These are phyloP conservation scores for Cryptococcus depauperatus DNA, from an alignment of 1,284 basidiomycete genomes.

Conservation along the genomic window DNA sequence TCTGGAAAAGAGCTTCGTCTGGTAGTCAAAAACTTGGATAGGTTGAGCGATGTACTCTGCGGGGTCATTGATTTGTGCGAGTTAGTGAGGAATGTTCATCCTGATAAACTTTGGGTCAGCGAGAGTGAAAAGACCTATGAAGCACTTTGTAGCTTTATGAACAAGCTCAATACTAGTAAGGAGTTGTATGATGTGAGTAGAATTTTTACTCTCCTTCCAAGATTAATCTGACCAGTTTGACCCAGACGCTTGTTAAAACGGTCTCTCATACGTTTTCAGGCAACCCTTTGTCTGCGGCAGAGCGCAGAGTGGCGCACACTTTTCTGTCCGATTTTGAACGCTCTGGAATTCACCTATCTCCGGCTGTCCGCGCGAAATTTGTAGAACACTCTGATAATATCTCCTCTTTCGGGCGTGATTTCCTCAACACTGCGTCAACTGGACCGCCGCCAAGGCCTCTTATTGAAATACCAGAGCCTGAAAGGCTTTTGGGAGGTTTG, in stretches of 20 bases:
- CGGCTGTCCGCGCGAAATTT: constrained; percentile 65
- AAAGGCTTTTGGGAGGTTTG: constrained; percentile 29
- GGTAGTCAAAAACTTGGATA: constrained; percentile 86
- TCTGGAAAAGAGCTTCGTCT: constrained; percentile 69
- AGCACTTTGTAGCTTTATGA: constrained; percentile 91
- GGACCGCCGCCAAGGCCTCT: constrained; percentile 16
- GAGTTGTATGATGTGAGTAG: constrained; percentile 70
- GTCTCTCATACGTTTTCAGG: constrained; percentile 26
- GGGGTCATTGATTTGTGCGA: constrained; percentile 95
- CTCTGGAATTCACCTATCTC: constrained; percentile 84
- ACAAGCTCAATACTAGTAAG: constrained; percentile 89
- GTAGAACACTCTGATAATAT: constrained; percentile 88
- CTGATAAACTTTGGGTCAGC: constrained; percentile 70
- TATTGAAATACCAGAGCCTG: constrained; percentile 32
- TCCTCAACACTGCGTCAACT: constrained; percentile 57
- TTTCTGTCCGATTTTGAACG: constrained; percentile 97
- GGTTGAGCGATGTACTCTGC: constrained; percentile 89
- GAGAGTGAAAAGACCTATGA: constrained; percentile 85
- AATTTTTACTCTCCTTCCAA: neutral
- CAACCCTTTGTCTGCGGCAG: constrained; percentile 33
- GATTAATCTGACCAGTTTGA: neutral
- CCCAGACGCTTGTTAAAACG: constrained; percentile 38
- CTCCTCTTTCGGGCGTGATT: constrained; percentile 75
- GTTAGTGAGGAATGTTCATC: constrained; percentile 85
- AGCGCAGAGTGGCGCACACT: constrained; percentile 70